Percentiles rank a stretch among this genome's conserved stretches.
Evolutionary conservation across 2,329 filamentous ascomycete genomes (phyloP).

Genomic region (Phialophora chinensis): DNA sequence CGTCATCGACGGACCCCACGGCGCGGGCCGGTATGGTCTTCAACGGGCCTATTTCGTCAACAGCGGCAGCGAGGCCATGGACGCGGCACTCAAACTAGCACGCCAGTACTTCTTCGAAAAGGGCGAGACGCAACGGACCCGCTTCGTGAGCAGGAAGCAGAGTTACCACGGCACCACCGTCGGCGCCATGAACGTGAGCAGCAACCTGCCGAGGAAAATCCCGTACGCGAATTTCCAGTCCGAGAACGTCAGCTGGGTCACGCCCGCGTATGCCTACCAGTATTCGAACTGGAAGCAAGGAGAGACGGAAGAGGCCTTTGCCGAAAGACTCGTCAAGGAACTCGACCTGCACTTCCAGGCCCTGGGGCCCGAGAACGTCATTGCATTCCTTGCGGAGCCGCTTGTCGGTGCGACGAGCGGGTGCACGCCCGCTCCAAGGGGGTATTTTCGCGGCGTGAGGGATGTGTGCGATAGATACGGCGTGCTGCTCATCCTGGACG

Average conservation of each 20-base stretch:
- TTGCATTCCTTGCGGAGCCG: conserved; percentile 59
- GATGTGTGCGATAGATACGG: conserved; percentile 66
- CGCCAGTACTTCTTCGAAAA: conserved; percentile 56
- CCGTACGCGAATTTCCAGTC: conserved; percentile 43
- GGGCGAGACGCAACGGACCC: conserved; percentile 42
- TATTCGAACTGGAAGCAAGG: conserved; percentile 45
- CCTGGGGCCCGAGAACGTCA: conserved; percentile 55
- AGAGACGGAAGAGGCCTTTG: conserved; percentile 52
- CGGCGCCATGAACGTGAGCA: conserved; percentile 53
- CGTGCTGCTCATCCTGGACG: conserved; percentile 75
- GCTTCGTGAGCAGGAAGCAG: conserved; percentile 54
- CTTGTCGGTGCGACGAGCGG: conserved; percentile 59
- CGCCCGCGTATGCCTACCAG: conserved; percentile 45
- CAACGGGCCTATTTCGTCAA: conserved; percentile 62
- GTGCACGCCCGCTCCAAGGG: conserved; percentile 57
- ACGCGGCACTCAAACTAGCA: conserved; percentile 57
- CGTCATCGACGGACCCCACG: conserved; percentile 56
- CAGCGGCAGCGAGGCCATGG: conserved; percentile 63
- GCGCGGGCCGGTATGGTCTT: conserved; percentile 48
- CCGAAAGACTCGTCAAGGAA: conserved; percentile 50
- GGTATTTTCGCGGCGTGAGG: conserved; percentile 63
- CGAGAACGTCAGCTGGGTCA: conserved; percentile 37
- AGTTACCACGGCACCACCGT: conserved; percentile 60
- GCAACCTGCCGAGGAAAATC: conserved; percentile 44
- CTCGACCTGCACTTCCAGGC: conserved; percentile 56